Base-by-base conservation (phyloP, 2,329 filamentous ascomycete genomes). In the Tolypocladium paradoxum region DNA sequence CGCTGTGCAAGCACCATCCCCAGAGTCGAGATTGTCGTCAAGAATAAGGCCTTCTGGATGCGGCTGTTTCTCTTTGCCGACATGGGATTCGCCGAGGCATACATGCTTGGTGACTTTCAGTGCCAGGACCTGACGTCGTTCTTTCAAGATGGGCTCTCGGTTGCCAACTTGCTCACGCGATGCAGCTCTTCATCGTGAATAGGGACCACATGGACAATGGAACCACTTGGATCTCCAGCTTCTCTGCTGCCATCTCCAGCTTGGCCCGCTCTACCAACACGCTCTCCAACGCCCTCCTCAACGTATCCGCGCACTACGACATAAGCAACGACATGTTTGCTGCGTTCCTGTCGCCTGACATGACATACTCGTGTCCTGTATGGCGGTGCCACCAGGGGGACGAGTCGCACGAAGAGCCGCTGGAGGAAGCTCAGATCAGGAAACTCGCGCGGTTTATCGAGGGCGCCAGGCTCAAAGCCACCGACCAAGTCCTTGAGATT, bases 271-370 rank as follows among this genome's bases (percentile, higher is more conserved):
- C 73, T 46, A 78, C 76, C 12, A 84, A 84, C 61, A 82, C 77
- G 7, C 64, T 82, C 14, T 74, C 75, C 1, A 81, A 79, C 58
- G 73, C 81, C 1, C 74, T 81, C 12, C 71, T 87, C 45, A 88
- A 90, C 62, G 82, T 87, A 51, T 78, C 78, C 2, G 84, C 84
- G 5, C 86, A 90, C 58, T 90, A 90, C 64, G 85, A 90, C 61
- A 86, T 88, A 56, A 84, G 81, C 58, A 89, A 89, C 62, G 82
- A 83, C 54, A 87, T 88, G 82, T 88, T 89, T 60, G 82, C 83
- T 6, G 83, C 84, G 0, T 88, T 88, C 58, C 72, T 88, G 31
- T 87, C 83, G 0, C 74, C 79, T n/a, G 85, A 88, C 62, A 88
- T 89, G 85, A 88, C 84, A 4, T 88, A 88, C 61, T 87, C 83